These are phyloP conservation scores for Euphorbia celastroides DNA, from an alignment of 441 rosid genomes.

Conservation along the genomic window DNA sequence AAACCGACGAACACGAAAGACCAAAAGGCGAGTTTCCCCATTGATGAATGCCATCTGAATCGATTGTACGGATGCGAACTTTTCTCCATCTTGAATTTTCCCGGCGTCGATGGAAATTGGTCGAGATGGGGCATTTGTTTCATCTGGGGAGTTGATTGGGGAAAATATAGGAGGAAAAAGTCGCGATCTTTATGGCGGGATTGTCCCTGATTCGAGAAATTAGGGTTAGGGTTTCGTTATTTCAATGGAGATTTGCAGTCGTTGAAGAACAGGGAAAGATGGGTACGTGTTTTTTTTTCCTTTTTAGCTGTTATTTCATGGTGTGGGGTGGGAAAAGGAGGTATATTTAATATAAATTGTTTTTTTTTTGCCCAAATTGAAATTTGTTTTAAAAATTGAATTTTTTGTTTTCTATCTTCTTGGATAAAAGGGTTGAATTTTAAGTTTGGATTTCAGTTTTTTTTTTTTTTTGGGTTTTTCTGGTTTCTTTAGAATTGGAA, in stretches of 20 bases:
- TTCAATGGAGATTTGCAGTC: background rate
- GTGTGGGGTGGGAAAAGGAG: background rate
- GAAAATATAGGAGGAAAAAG: slow-evolving; percentile 1
- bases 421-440: slow-evolving; percentile 35
- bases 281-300: background rate
- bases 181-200: background rate
- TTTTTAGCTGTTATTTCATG: slow-evolving; percentile 18
- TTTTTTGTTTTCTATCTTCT: slow-evolving; percentile 37
- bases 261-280: background rate
- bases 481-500: slow-evolving; percentile 12
- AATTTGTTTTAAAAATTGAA: slow-evolving; percentile 13
- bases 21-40: slow-evolving; percentile 75
- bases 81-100: slow-evolving; percentile 97
- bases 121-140: slow-evolving; percentile 79
- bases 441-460: too few species aligned
- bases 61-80: slow-evolving; percentile 52
- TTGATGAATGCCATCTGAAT: slow-evolving; percentile 56
- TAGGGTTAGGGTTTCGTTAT: slow-evolving; percentile 10
- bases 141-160: slow-evolving; percentile 24
- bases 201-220: background rate
- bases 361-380: background rate
- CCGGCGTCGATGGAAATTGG: slow-evolving; percentile 79
- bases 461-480: slow-evolving; percentile 18
- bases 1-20: slow-evolving; percentile 62
- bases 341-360: slow-evolving; percentile 20